A percentile compares a stretch with the other conserved stretches of the same genome.
phyloP scores from a whole-genome alignment of 176 grass and related monocot species.

The Cenchrus purpureus region DNA sequence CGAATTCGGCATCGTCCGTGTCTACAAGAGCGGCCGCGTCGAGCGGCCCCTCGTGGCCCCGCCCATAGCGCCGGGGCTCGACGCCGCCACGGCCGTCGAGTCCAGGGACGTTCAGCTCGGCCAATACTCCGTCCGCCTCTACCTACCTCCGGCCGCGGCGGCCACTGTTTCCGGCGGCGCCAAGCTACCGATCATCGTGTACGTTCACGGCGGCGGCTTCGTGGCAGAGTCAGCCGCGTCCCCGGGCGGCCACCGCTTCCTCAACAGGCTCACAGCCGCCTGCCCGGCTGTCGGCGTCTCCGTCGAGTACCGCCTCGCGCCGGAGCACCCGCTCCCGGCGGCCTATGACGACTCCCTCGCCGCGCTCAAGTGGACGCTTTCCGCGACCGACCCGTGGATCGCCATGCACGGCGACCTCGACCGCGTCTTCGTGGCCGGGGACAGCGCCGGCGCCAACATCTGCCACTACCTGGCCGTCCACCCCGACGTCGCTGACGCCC shows the following conservation, averaged over 20 bases:
- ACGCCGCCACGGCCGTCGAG: constrained; percentile 9
- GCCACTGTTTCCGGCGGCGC: too few relatives aligned
- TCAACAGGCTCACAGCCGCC: constrained; percentile 35
- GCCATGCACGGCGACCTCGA: too few relatives aligned
- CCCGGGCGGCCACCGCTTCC: constrained; percentile 30
- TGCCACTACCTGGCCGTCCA: too few relatives aligned
- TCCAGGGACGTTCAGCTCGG: constrained; percentile 36
- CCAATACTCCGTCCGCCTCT: constrained; percentile 15
- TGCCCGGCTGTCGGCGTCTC: constrained; percentile 41
- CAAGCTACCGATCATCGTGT: constrained; percentile 33
- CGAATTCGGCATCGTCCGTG: constrained; percentile 14
- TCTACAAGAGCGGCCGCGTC: constrained; percentile 41
- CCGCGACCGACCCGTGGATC: too few relatives aligned
- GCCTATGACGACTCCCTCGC: constrained; percentile 53
- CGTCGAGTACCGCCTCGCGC: constrained; percentile 20
- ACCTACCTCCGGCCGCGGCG: background rate
- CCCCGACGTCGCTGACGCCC: too few relatives aligned
- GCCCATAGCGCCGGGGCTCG: background rate
- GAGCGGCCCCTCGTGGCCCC: background rate
- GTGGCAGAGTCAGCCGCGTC: constrained; percentile 7
- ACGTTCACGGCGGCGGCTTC: constrained; percentile 45
- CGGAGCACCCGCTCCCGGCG: constrained; percentile 21
- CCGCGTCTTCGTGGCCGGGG: too few relatives aligned
- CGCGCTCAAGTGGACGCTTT: constrained; percentile 31
- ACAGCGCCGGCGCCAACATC: too few relatives aligned